Evolutionary conservation across 371 early-diverging fungal species (phyloP).

Genomic region (Mortierella sp.): DNA sequence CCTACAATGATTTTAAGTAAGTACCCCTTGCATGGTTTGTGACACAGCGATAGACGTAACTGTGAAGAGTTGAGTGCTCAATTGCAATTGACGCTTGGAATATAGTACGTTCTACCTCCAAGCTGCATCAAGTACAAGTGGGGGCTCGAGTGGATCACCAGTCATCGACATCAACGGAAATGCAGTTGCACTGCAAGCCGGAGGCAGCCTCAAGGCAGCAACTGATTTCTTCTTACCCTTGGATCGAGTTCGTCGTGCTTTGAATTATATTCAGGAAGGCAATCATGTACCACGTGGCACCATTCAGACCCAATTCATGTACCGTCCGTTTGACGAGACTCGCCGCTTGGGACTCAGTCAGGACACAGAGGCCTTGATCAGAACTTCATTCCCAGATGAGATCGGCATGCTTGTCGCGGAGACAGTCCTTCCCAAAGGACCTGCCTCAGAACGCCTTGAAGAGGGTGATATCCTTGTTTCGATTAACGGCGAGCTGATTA

Average conservation of each 20-base stretch:
- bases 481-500: slow-evolving; percentile 80
- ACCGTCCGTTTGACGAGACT: slow-evolving; percentile 80
- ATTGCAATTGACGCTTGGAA: background rate
- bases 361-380: slow-evolving; percentile 77
- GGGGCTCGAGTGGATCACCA: slow-evolving; percentile 85
- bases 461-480: slow-evolving; percentile 90
- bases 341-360: slow-evolving; percentile 76
- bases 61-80: background rate
- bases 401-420: slow-evolving; percentile 92
- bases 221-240: slow-evolving; percentile 95
- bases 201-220: slow-evolving; percentile 80
- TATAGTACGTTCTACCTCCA: slow-evolving; percentile 80
- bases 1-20: slow-evolving; percentile 76
- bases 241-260: slow-evolving; percentile 82
- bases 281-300: slow-evolving; percentile 87
- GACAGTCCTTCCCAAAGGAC: slow-evolving; percentile 86
- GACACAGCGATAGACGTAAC: background rate
- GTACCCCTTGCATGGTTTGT: slow-evolving; percentile 5
- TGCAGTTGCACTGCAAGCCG: slow-evolving; percentile 91
- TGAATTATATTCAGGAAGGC: slow-evolving; percentile 75
- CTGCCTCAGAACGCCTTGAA: slow-evolving; percentile 76
- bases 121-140: slow-evolving; percentile 82
- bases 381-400: slow-evolving; percentile 75
- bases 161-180: slow-evolving; percentile 93
- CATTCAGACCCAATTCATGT: slow-evolving; percentile 85